phyloP scores from a whole-genome alignment of 2,329 filamentous ascomycete species.

The Furcasterigmium sp. region DNA sequence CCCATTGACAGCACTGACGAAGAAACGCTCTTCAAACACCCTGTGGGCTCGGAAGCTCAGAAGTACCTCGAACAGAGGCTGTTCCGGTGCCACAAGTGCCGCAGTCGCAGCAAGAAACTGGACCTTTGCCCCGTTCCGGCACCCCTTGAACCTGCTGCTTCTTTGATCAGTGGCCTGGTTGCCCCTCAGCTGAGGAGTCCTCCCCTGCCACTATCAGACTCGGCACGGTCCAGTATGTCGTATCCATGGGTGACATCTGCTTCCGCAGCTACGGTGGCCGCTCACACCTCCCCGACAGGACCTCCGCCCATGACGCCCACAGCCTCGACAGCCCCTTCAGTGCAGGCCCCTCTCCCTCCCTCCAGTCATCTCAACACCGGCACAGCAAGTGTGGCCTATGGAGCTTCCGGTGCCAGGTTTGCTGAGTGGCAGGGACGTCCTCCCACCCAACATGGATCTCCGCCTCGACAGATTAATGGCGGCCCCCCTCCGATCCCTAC shows the following conservation, averaged over 20 bases:
- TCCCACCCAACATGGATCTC: slow-evolving; percentile 42
- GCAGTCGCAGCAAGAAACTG: slow-evolving; percentile 46
- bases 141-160: slow-evolving; percentile 15
- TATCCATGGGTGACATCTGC: slow-evolving; percentile 1
- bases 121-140: slow-evolving; percentile 19
- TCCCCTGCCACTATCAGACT: slow-evolving; percentile 1
- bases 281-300: slow-evolving; percentile 19
- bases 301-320: slow-evolving; percentile 17
- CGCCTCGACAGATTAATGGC: slow-evolving; percentile 45
- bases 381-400: slow-evolving; percentile 25
- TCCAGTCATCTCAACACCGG: slow-evolving; percentile 29
- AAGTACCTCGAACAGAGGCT: slow-evolving; percentile 55
- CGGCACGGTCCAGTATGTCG: neutral
- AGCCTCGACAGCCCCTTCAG: slow-evolving; percentile 9
- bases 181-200: slow-evolving; percentile 10
- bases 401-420: slow-evolving; percentile 10
- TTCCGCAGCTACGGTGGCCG: neutral
- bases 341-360: slow-evolving; percentile 13
- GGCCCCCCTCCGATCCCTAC: slow-evolving; percentile 26
- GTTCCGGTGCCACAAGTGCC: slow-evolving; percentile 74
- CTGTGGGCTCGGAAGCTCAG: slow-evolving; percentile 49
- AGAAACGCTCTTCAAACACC: slow-evolving; percentile 44
- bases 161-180: slow-evolving; percentile 14
- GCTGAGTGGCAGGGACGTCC: slow-evolving; percentile 44
- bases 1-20: slow-evolving; percentile 48